Percentiles rank a stretch among this genome's conserved stretches.
Conservation (phyloP, 1,139 yeast species). For the Diutina rugosa region DNA sequence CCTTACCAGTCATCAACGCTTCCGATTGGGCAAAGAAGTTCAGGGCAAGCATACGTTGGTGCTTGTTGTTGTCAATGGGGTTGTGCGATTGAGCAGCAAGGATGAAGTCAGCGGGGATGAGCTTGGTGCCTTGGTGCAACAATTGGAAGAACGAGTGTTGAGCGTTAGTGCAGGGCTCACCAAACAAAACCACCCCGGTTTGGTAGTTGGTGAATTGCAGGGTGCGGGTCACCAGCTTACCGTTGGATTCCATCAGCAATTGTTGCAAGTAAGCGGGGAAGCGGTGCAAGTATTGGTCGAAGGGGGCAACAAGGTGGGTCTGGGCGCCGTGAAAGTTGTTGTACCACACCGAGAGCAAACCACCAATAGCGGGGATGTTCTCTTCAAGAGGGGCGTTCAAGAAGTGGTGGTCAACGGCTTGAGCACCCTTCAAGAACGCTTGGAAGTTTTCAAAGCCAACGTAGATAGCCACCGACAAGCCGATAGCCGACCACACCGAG, state of each 20-base stretch:
- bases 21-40: conserved; percentile 98
- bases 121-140: conserved; percentile 97
- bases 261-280: conserved; percentile 99
- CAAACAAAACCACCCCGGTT: conserved; percentile 90
- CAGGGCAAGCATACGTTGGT: conserved; percentile 95
- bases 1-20: conserved; percentile 94
- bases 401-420: conserved; percentile 91
- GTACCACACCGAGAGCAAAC: conserved; percentile 91
- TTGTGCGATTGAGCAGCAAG: conserved; percentile 96
- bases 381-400: conserved; percentile 69
- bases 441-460: conserved; percentile 93
- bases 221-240: conserved; percentile 91
- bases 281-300: conserved; percentile 95
- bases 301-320: conserved; percentile 96
- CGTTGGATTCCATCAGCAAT: conserved; percentile 97
- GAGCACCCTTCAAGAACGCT: conserved; percentile 89
- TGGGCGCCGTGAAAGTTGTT: conserved; percentile 96
- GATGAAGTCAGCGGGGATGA: conserved; percentile 93
- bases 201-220: conserved; percentile 86
- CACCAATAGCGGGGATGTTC: conserved; percentile 90
- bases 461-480: conserved; percentile 87
- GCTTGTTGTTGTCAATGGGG: conserved; percentile 88
- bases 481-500: conserved; percentile 98
- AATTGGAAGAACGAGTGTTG: conserved; percentile 99
- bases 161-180: conserved; percentile 98